Evolutionary conservation across 345 rosid genomes (phyloP).

Genomic region (Eucalyptus globulus): DNA sequence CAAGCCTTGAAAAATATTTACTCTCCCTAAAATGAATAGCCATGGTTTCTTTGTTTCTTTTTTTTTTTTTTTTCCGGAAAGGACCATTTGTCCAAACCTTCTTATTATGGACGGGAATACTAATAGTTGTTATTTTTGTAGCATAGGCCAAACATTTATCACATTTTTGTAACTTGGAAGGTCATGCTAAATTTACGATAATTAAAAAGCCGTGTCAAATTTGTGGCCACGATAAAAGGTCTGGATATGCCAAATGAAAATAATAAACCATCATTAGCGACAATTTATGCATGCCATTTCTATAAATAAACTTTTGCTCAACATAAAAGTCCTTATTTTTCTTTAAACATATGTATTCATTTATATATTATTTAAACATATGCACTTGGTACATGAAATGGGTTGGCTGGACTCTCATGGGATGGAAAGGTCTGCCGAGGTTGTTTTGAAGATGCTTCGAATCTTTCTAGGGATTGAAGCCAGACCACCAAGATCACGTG

Average conservation of each 20-base stretch:
- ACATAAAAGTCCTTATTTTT: not conserved
- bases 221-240: not conserved
- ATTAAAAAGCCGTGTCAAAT: not conserved
- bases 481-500: slow-evolving; percentile 16
- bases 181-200: not conserved
- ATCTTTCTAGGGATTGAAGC: slow-evolving; percentile 47
- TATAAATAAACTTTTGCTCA: not conserved
- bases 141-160: not conserved
- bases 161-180: not conserved
- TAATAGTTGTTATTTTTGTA: not conserved
- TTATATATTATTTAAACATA: too few species aligned
- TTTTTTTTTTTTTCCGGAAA: not conserved
- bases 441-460: slow-evolving; percentile 12
- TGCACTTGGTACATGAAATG: not conserved
- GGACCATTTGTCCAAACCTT: not conserved
- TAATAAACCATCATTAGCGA: not conserved
- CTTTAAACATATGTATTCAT: not conserved
- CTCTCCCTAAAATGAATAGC: not conserved
- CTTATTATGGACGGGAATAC: not conserved
- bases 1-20: not conserved
- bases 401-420: not conserved
- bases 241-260: not conserved
- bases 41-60: not conserved
- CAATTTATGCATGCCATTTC: not conserved
- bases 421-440: not conserved